Percentiles rank a stretch among this genome's conserved stretches.
Evolutionary conservation across 768 basidiomycete genomes (phyloP).

Genomic region (Solioccasus polychromus): DNA sequence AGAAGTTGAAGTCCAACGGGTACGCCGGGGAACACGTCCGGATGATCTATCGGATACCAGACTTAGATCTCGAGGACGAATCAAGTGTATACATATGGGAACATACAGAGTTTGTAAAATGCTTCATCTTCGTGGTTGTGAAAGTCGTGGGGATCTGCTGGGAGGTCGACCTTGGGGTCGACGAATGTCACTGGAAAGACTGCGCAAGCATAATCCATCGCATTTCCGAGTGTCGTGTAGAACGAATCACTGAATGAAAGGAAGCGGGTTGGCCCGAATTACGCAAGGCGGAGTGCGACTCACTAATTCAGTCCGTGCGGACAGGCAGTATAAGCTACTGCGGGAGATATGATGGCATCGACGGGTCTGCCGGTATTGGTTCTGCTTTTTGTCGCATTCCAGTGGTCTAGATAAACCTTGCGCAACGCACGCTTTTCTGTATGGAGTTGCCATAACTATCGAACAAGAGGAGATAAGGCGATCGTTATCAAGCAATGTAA

Average conservation of each 20-base stretch:
- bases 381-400: slow-evolving; percentile 40
- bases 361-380: slow-evolving; percentile 51
- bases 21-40: slow-evolving; percentile 42
- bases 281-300: slow-evolving; percentile 10
- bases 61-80: not conserved
- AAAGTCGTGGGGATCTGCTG: slow-evolving; percentile 37
- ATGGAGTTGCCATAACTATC: slow-evolving; percentile 48
- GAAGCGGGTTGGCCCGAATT: slow-evolving; percentile 15
- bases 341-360: slow-evolving; percentile 51
- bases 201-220: slow-evolving; percentile 42
- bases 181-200: slow-evolving; percentile 50
- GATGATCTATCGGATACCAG: slow-evolving; percentile 34
- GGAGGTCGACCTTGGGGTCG: slow-evolving; percentile 39
- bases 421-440: slow-evolving; percentile 38
- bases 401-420: slow-evolving; percentile 47
- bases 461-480: not conserved
- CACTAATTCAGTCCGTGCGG: slow-evolving; percentile 45
- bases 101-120: slow-evolving; percentile 45
- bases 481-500: not conserved
- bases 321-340: slow-evolving; percentile 39
- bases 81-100: not conserved
- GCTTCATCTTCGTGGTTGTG: slow-evolving; percentile 41
- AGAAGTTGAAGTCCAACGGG: slow-evolving; percentile 49
- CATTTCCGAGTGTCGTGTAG: slow-evolving; percentile 48
- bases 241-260: slow-evolving; percentile 31